Percentiles rank a stretch among this genome's conserved stretches.
Evolutionary conservation across 805 yeast genomes (phyloP).

Genomic region (Kodamaea neixiangensis): DNA sequence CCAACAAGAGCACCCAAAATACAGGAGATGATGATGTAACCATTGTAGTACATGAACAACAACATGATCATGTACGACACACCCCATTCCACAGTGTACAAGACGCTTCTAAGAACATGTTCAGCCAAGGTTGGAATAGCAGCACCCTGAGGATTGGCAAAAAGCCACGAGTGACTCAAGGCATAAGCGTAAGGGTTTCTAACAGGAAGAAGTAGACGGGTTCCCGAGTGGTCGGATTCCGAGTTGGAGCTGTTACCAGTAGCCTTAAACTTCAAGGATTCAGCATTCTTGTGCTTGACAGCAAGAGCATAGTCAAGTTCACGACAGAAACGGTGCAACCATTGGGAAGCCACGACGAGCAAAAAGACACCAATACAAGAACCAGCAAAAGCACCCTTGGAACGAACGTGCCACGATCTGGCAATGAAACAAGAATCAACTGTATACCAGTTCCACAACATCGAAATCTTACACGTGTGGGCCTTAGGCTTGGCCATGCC

Average conservation of each 20-base stretch:
- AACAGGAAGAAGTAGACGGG: background rate
- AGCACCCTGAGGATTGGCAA: conserved; percentile 21
- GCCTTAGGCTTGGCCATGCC: conserved; percentile 8
- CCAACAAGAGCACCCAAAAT: conserved; percentile 64
- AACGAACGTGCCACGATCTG: conserved; percentile 59
- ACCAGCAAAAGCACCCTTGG: conserved; percentile 68
- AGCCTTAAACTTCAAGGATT: conserved; percentile 1
- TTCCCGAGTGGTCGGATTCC: background rate
- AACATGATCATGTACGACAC: conserved; percentile 67
- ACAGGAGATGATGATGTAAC: conserved; percentile 64
- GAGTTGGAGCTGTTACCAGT: background rate
- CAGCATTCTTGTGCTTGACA: conserved; percentile 11
- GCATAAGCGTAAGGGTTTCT: conserved; percentile 26
- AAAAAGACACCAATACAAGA: conserved; percentile 69
- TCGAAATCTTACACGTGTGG: conserved; percentile 38
- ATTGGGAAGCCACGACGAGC: conserved; percentile 56
- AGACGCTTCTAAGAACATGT: conserved; percentile 49
- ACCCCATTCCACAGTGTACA: conserved; percentile 64
- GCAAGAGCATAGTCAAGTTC: conserved; percentile 50
- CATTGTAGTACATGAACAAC: conserved; percentile 75
- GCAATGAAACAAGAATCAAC: conserved; percentile 67
- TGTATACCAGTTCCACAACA: conserved; percentile 78
- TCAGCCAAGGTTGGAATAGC: conserved; percentile 47
- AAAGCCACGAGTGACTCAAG: conserved; percentile 37
- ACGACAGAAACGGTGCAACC: conserved; percentile 55